Conservation (phyloP, 768 basidiomycete species). For the Suillus ampliporus region DNA sequence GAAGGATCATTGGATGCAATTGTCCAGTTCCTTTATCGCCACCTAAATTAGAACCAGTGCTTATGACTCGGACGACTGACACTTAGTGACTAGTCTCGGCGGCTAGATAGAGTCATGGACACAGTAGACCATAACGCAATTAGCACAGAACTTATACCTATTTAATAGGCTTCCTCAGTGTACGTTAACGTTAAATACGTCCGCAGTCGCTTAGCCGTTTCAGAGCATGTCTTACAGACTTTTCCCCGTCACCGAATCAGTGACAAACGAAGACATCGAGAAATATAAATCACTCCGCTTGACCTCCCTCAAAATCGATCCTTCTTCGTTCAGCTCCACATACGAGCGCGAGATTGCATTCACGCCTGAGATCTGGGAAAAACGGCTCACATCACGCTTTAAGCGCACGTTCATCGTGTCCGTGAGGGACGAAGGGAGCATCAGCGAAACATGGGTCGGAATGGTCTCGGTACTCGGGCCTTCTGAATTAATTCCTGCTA, state of each 20-base stretch:
- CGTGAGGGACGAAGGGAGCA: background rate
- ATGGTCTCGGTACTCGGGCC: slow-evolving; percentile 21
- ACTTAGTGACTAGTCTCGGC: too few relatives aligned
- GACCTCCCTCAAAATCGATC: slow-evolving; percentile 27
- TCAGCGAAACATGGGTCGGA: slow-evolving; percentile 24
- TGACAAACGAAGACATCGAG: slow-evolving; percentile 30
- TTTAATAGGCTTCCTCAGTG: background rate
- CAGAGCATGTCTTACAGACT: slow-evolving; percentile 15
- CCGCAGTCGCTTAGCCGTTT: background rate
- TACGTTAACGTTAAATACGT: background rate
- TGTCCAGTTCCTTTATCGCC: slow-evolving; percentile 43
- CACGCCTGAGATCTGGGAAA: slow-evolving; percentile 28
- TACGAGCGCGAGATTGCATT: slow-evolving; percentile 28
- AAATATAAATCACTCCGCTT: slow-evolving; percentile 28
- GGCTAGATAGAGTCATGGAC: background rate
- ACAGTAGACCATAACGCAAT: too few relatives aligned
- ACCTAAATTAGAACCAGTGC: slow-evolving; percentile 1
- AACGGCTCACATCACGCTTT: slow-evolving; percentile 22
- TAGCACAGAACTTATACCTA: background rate
- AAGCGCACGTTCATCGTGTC: slow-evolving; percentile 25
- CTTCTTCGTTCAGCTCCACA: slow-evolving; percentile 25
- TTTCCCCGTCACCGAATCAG: slow-evolving; percentile 20
- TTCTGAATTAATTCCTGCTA: slow-evolving; percentile 12
- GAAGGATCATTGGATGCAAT: slow-evolving; percentile 43
- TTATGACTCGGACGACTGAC: background rate